A percentile compares a stretch with the other conserved stretches of the same genome.
Evolutionary conservation across 352 stramenopile species (phyloP).

Genomic region (Globisporangium solare): DNA sequence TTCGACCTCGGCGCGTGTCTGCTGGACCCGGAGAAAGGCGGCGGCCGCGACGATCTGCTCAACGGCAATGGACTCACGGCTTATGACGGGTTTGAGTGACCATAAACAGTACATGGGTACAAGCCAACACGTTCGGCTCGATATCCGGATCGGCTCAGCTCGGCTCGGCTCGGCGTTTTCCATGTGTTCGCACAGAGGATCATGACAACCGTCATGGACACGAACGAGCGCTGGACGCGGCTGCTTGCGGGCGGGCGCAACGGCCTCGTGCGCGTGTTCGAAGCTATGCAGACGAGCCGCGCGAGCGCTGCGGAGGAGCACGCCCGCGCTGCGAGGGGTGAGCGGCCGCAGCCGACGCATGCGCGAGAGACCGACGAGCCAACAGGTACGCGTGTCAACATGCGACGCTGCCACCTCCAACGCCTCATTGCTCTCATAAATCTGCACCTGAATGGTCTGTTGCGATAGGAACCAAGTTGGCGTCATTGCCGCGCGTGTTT

Average conservation of each 20-base stretch:
- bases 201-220: background rate
- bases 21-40: conserved; percentile 80
- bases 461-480: background rate
- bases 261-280: conserved; percentile 25
- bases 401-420: too few species aligned
- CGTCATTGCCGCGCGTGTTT: conserved; percentile 14
- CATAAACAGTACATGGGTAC: background rate
- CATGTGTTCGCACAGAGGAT: background rate
- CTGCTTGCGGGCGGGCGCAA: conserved; percentile 17
- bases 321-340: background rate
- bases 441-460: too few species aligned
- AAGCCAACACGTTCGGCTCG: background rate
- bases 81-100: conserved; percentile 86
- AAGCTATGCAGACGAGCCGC: conserved; percentile 14
- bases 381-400: too few species aligned
- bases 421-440: too few species aligned
- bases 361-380: conserved; percentile 1
- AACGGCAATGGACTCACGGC: conserved; percentile 90
- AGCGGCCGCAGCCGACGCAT: background rate
- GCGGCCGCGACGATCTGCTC: conserved; percentile 76
- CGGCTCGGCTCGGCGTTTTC: background rate
- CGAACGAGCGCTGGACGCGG: conserved; percentile 18
- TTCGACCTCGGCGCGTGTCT: conserved; percentile 91
- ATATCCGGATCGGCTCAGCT: too few species aligned
- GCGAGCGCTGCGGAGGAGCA: background rate